phyloP scores from a whole-genome alignment of 345 rosid genomes.

The Linum lewisii region DNA sequence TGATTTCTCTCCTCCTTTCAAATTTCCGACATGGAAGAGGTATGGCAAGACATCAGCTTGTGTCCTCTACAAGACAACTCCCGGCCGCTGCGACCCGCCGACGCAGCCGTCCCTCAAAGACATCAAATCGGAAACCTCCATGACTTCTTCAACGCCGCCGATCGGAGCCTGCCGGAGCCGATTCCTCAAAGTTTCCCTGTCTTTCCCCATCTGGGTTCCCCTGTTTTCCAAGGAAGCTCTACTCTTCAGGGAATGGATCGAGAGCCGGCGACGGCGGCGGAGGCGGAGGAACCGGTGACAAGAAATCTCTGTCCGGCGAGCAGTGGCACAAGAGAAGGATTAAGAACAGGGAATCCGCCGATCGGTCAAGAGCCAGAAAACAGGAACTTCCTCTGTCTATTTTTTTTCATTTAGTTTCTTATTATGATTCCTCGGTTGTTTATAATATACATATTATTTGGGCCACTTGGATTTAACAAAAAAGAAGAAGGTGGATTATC shows the following conservation, averaged over 20 bases:
- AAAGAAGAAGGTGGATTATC: too few relatives aligned
- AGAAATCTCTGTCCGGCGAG: conserved; percentile 18
- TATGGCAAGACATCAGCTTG: conserved; percentile 35
- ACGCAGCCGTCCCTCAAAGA: too few relatives aligned
- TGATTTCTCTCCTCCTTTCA: too few relatives aligned
- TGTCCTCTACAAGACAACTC: conserved; percentile 14
- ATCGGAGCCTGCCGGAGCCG: conserved; percentile 8
- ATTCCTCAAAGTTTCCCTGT: conserved; percentile 26
- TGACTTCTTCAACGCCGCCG: background rate
- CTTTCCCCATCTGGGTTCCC: conserved; percentile 9
- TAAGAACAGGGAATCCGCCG: conserved; percentile 60
- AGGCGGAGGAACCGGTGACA: conserved; percentile 10
- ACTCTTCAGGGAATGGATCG: conserved; percentile 7
- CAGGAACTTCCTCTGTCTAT: conserved; percentile 25
- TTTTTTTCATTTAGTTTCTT: background rate
- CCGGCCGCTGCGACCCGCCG: too few relatives aligned
- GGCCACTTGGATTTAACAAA: too few relatives aligned
- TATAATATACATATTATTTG: background rate
- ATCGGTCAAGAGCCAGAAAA: conserved; percentile 52
- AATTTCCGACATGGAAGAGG: conserved; percentile 45
- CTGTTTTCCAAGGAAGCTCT: background rate
- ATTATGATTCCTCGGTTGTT: background rate
- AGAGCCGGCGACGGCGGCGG: background rate
- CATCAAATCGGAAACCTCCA: too few relatives aligned
- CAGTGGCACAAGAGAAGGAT: conserved; percentile 40